Conservation (phyloP, 2,329 filamentous ascomycete genomes). For the Chaetomium strumarium region DNA sequence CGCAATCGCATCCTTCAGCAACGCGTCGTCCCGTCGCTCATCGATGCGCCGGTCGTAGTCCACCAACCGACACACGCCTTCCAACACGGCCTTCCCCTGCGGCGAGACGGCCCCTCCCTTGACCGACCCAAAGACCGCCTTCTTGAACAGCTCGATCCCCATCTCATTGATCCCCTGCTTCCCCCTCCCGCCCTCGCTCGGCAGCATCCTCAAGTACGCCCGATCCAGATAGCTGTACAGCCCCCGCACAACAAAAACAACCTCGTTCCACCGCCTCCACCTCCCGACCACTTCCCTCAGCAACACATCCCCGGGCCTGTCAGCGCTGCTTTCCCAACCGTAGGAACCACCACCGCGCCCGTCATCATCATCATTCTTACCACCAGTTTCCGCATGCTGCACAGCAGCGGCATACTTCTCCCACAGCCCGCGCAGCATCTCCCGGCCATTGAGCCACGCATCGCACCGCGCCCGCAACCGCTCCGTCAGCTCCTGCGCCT, state of each 20-base stretch:
- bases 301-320: conserved; percentile 42
- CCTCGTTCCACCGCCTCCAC: conserved; percentile 75
- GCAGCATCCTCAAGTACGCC: conserved; percentile 61
- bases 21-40: conserved; percentile 50
- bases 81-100: conserved; percentile 36
- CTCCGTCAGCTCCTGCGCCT: conserved; percentile 61
- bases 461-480: conserved; percentile 62
- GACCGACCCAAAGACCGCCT: conserved; percentile 42
- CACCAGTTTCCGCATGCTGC: conserved; percentile 28
- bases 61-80: conserved; percentile 71
- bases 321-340: background rate
- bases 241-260: conserved; percentile 72
- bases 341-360: too few relatives aligned
- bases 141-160: conserved; percentile 69
- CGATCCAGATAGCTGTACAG: conserved; percentile 94
- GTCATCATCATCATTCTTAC: conserved; percentile 44
- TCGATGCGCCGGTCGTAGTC: conserved; percentile 60
- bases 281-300: conserved; percentile 49
- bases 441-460: conserved; percentile 53
- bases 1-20: conserved; percentile 70
- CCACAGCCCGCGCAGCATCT: conserved; percentile 51
- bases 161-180: conserved; percentile 73
- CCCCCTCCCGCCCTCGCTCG: conserved; percentile 47
- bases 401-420: conserved; percentile 27
- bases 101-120: conserved; percentile 19